Base-by-base conservation (phyloP, 257 asterid genomes). In the Voacanga thouarsii region DNA sequence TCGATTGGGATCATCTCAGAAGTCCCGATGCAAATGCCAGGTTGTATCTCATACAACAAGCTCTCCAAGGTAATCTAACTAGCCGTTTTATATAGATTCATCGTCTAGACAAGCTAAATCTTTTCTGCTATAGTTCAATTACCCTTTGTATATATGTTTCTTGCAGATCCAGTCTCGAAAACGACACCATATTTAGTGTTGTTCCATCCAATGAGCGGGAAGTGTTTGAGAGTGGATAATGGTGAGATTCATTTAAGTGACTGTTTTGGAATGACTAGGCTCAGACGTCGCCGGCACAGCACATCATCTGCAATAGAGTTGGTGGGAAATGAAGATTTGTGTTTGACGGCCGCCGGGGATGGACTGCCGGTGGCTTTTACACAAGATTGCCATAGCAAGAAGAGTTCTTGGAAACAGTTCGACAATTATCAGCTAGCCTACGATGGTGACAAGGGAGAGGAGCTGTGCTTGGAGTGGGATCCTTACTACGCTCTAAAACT, bases 401-500 rank as follows among this genome's bases (percentile, higher is more conserved):
- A 47, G 63, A 88, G 84, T 69, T 70, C 10, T 18, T 90, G 91
- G 90, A 83, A 55, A 55, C 21, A 23, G 45, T 11, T 61, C 88
- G 18, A 39, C 39, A 76, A 44, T 41, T 77, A 72, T 51, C 88
- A 85, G 53, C 15, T 90, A 47, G 82, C 87, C 9, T 77, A 63
- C 68, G 79, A 28, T 67, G 89, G 81, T 74, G 85, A 61, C n/a
- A 0, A 88, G 0, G 94, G 90, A 23, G 61, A 64, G 23, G 71
- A 79, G 28, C 21, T 90, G 80, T 90, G 95, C 84, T 80, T 90
- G 83, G 89, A 83, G 4, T 84, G 63, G 82, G 76, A 87, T 74
- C 83, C 82, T 1, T 9, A 69, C n/a, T 24, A 74, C 45, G 66
- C 87, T 1, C 37, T 83, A 9, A 79, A 26, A 44, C 30, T 90